phyloP scores from a whole-genome alignment of 768 basidiomycete species.

The Termitomyces sp. region DNA sequence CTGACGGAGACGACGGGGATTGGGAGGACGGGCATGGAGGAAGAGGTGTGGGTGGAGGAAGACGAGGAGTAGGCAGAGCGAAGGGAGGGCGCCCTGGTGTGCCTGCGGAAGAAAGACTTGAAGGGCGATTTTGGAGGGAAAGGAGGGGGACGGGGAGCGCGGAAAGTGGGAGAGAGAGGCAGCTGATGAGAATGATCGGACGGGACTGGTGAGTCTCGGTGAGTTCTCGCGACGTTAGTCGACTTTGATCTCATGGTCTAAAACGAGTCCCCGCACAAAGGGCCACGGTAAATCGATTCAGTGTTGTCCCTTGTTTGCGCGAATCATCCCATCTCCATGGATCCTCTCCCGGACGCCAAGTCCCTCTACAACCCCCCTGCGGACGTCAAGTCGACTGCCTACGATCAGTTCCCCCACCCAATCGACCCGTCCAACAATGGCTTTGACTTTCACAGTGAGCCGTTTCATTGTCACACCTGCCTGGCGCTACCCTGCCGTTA shows the following conservation, averaged over 20 bases:
- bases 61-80: slow-evolving; percentile 47
- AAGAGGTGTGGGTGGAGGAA: slow-evolving; percentile 48
- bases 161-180: slow-evolving; percentile 44
- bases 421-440: slow-evolving; percentile 50
- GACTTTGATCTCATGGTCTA: slow-evolving; percentile 36
- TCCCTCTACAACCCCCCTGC: slow-evolving; percentile 46
- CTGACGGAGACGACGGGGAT: slow-evolving; percentile 69
- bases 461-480: too few species aligned
- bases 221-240: slow-evolving; percentile 29
- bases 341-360: slow-evolving; percentile 51
- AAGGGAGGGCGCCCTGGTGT: slow-evolving; percentile 38
- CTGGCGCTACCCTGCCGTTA: neutral
- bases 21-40: slow-evolving; percentile 57
- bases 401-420: slow-evolving; percentile 50
- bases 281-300: neutral
- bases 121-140: slow-evolving; percentile 27
- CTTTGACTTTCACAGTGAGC: slow-evolving; percentile 71
- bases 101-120: slow-evolving; percentile 47
- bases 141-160: slow-evolving; percentile 32
- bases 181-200: slow-evolving; percentile 23
- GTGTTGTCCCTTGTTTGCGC: neutral
- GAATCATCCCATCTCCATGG: too few species aligned
- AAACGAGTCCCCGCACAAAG: neutral
- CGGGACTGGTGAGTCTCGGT: slow-evolving; percentile 29
- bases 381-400: slow-evolving; percentile 39